Evolutionary conservation across 805 yeast genomes (phyloP).

Genomic region (Zygosaccharomyces bisporus): DNA sequence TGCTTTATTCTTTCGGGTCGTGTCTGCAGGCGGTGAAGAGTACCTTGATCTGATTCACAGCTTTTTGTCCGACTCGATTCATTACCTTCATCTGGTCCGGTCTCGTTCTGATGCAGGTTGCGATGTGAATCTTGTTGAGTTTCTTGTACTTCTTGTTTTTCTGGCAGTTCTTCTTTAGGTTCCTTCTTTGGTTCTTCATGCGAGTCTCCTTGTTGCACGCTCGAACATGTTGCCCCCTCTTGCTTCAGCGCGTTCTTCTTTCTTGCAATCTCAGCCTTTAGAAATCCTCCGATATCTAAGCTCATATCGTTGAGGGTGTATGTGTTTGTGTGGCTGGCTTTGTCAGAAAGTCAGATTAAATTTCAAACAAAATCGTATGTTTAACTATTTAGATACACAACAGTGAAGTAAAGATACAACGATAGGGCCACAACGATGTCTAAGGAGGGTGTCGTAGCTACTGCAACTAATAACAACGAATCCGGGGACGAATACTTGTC

Average conservation of each 20-base stretch:
- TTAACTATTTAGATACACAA: background rate
- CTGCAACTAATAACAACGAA: slow-evolving; percentile 13
- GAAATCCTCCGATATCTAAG: slow-evolving; percentile 44
- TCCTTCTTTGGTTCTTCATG: background rate
- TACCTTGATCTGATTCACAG: background rate
- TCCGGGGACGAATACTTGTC: slow-evolving; percentile 41
- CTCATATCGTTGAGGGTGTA: slow-evolving; percentile 39
- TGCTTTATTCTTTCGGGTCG: slow-evolving; percentile 15
- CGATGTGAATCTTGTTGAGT: background rate
- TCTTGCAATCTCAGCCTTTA: slow-evolving; percentile 47
- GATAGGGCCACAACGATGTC: background rate
- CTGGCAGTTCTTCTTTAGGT: background rate
- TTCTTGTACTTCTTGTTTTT: too few relatives aligned
- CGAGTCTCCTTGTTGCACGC: slow-evolving; percentile 9
- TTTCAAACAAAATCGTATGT: too few relatives aligned
- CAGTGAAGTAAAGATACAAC: background rate
- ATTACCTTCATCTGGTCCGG: background rate
- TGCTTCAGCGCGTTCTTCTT: slow-evolving; percentile 33
- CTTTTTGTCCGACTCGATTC: background rate
- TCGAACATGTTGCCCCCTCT: background rate
- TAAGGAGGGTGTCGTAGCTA: slow-evolving; percentile 2
- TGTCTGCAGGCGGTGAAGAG: slow-evolving; percentile 2
- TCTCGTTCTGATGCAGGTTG: too few relatives aligned
- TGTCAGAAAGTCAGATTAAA: background rate
- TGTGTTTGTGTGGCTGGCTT: background rate